Evolutionary conservation across 1,284 basidiomycete genomes (phyloP).

Genomic region (Amylostereum chailletii): DNA sequence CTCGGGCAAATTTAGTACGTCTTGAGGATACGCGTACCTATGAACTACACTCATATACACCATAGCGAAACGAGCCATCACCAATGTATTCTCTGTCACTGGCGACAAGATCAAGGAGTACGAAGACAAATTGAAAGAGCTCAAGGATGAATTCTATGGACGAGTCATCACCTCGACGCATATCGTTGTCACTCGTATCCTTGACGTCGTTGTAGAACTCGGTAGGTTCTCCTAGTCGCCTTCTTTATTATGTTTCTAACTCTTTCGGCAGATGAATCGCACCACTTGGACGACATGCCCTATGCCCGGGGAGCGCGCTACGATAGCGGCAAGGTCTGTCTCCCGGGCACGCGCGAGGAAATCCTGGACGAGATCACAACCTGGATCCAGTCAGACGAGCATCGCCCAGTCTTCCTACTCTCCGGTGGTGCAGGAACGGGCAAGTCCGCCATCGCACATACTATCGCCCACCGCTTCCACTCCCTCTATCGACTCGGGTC

Average conservation of each 20-base stretch:
- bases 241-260: neutral
- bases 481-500: conserved; percentile 14
- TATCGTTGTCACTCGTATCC: conserved; percentile 7
- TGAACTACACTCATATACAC: too few species aligned
- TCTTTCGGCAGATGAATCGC: conserved; percentile 3
- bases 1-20: neutral
- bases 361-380: conserved; percentile 12
- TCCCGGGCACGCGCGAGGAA: conserved; percentile 9
- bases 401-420: conserved; percentile 10
- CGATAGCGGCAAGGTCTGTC: conserved; percentile 8
- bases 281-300: conserved; percentile 11
- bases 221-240: conserved; percentile 4
- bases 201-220: conserved; percentile 6
- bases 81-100: neutral
- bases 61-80: neutral
- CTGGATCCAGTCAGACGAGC: conserved; percentile 12
- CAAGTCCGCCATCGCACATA: conserved; percentile 17
- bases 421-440: conserved; percentile 13
- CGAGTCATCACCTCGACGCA: conserved; percentile 2
- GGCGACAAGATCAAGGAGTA: conserved; percentile 6
- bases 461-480: conserved; percentile 10
- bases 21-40: too few species aligned
- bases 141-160: conserved; percentile 5
- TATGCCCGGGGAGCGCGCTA: conserved; percentile 13
- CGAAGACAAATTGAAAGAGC: conserved; percentile 6